Conservation (phyloP, 345 rosid genomes). For the Eucalyptus sp. region DNA sequence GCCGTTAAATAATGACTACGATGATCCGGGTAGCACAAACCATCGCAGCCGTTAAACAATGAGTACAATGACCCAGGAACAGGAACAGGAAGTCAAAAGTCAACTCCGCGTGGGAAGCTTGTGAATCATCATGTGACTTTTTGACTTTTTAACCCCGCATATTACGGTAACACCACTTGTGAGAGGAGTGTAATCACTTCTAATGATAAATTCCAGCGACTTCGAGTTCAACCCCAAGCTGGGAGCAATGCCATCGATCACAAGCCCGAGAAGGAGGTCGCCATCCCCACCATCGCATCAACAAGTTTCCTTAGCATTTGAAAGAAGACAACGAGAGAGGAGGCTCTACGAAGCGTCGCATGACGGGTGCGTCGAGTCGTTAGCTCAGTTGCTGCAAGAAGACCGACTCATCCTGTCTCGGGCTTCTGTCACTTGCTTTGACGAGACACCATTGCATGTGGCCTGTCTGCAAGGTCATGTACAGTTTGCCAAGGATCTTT, state of each 20-base stretch:
- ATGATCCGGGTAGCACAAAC: not conserved
- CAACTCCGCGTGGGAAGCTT: not conserved
- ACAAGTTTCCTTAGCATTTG: too few relatives aligned
- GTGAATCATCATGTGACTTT: not conserved
- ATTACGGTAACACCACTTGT: too few relatives aligned
- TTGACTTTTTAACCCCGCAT: too few relatives aligned
- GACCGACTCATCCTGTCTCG: not conserved
- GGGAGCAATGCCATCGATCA: too few relatives aligned
- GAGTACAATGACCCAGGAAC: not conserved
- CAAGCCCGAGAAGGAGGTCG: too few relatives aligned
- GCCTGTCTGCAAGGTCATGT: not conserved
- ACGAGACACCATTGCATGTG: not conserved
- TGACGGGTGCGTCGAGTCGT: not conserved
- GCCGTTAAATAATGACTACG: not conserved
- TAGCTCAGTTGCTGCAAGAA: not conserved
- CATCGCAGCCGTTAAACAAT: not conserved
- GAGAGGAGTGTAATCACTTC: too few relatives aligned
- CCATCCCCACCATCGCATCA: too few relatives aligned
- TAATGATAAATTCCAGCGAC: too few relatives aligned
- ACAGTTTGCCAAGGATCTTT: not conserved
- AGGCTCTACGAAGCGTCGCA: too few relatives aligned
- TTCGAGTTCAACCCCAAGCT: too few relatives aligned
- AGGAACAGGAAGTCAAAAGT: too few relatives aligned
- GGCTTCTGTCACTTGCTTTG: not conserved
- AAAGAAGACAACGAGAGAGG: too few relatives aligned